Evolutionary conservation across 805 yeast species (phyloP).

Genomic region (Ogataea ganodermae): DNA sequence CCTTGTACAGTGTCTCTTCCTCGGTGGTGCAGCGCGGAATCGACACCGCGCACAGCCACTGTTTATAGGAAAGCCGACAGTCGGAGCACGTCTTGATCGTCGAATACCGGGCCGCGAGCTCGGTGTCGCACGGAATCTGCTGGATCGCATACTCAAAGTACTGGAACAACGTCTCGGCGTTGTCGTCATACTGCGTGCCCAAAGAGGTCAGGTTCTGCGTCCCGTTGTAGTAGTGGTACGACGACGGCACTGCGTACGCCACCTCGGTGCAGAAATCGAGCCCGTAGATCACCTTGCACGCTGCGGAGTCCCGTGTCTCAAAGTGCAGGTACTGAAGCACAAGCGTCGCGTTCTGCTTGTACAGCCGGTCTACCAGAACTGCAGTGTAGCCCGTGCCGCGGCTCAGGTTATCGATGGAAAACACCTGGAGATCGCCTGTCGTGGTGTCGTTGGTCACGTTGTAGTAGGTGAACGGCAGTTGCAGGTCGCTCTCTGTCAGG

Average conservation of each 20-base stretch:
- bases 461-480: slow-evolving; percentile 31
- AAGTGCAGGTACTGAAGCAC: slow-evolving; percentile 60
- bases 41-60: slow-evolving; percentile 88
- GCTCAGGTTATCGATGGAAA: slow-evolving; percentile 62
- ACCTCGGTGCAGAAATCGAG: slow-evolving; percentile 77
- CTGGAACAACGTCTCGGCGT: slow-evolving; percentile 55
- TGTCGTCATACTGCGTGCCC: slow-evolving; percentile 57
- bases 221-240: slow-evolving; percentile 28
- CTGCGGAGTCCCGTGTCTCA: slow-evolving; percentile 49
- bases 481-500: slow-evolving; percentile 44
- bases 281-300: slow-evolving; percentile 75
- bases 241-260: slow-evolving; percentile 82
- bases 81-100: slow-evolving; percentile 72
- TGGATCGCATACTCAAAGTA: slow-evolving; percentile 78
- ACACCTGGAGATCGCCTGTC: slow-evolving; percentile 42
- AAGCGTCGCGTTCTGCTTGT: slow-evolving; percentile 55
- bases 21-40: slow-evolving; percentile 81
- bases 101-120: slow-evolving; percentile 66
- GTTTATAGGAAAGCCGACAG: slow-evolving; percentile 69
- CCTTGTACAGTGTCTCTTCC: slow-evolving; percentile 44
- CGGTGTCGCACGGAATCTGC: slow-evolving; percentile 73
- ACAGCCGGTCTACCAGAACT: slow-evolving; percentile 55
- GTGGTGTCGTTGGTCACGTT: slow-evolving; percentile 39
- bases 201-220: slow-evolving; percentile 37
- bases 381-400: slow-evolving; percentile 64